Base-by-base conservation (phyloP, 2,329 filamentous ascomycete species). In the Epichloe brachyelytri region DNA sequence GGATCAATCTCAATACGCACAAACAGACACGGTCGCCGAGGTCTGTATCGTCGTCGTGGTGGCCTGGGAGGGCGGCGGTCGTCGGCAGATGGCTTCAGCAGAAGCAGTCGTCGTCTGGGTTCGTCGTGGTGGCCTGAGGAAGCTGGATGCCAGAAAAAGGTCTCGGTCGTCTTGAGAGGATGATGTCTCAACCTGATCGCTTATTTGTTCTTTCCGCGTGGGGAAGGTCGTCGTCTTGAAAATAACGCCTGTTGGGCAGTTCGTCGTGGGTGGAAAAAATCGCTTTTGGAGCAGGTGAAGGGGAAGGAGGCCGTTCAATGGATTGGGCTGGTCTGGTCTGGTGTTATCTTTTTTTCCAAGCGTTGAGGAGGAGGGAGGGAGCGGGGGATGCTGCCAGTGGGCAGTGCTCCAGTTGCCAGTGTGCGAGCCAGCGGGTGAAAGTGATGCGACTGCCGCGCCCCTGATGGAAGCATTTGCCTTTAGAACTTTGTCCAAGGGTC, bases 61-160 rank as follows among this genome's bases (percentile, higher is more conserved):
- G 63, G 62, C 60, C 62, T 56, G 56, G 56, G 57, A 57, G 60
- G 62, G 60, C 60, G 62, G 60, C 60, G 54, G 59, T 62, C 62
- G 63, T 48, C 37, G 53, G 55, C 38, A 40, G 52, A 54, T 53
- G 52, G 52, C 53, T 55, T 56, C 55, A 53, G 54, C 51, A 48
- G 14, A 50, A 44, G 45, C 41, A 48, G 53, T 48, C 45, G 48
- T 15, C 19, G 47, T 46, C 12, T 34, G 15, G 30, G 26, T 11
- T 11, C 43, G 43, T 45, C 20, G 20, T n/a, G 5, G 17, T 30
- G 6, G 19, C 20, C 26, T 12, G 12, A 2, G 40, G 19, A 20
- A 43, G 20, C 8, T 40, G 49, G 41, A 34, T 14, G 34, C 41
- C 37, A 41, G 45, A 43, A 46, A 49, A 50, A 34, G 43, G 36